A percentile compares a stretch with the other conserved stretches of the same genome.
phyloP scores from a whole-genome alignment of 108 stramenopile genomes.

The Nitzschia inconspicua region DNA sequence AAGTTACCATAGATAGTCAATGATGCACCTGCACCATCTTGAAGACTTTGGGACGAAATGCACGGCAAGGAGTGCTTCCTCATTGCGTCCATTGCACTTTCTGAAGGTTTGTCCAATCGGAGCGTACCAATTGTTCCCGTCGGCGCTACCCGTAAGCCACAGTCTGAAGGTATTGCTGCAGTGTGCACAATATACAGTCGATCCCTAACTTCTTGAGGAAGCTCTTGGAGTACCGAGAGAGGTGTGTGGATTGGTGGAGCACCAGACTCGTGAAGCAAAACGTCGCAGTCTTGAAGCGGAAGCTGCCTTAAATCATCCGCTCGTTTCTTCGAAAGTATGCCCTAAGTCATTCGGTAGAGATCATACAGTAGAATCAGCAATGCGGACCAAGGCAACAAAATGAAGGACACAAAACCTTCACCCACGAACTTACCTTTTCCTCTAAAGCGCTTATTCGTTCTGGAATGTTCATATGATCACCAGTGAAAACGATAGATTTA shows the following conservation, averaged over 20 bases:
- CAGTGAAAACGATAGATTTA: constrained; percentile 78
- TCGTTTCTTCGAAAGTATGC: constrained; percentile 57
- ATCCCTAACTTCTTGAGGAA: constrained; percentile 60
- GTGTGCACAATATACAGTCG: constrained; percentile 86
- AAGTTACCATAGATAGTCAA: no score
- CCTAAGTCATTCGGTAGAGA: constrained; percentile 24
- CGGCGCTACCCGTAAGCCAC: constrained; percentile 61
- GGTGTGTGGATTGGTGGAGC: constrained; percentile 90
- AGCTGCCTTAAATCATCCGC: constrained; percentile 73
- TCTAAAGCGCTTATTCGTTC: constrained; percentile 47
- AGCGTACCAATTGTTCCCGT: constrained; percentile 78
- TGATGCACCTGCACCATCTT: no score
- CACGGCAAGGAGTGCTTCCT: no score
- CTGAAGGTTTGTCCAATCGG: constrained; percentile 34
- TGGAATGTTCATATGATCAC: constrained; percentile 87
- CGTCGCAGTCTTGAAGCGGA: constrained; percentile 73
- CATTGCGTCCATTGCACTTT: no score
- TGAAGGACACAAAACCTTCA: not conserved
- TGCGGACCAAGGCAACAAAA: not conserved
- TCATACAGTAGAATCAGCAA: not conserved
- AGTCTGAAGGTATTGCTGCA: constrained; percentile 37
- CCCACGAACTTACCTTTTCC: constrained; percentile 32
- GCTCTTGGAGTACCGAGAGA: constrained; percentile 54
- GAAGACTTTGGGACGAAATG: no score
- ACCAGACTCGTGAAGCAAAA: constrained; percentile 86